Conservation (phyloP, 495 filamentous ascomycete species). For the Sporormia fimetaria region DNA sequence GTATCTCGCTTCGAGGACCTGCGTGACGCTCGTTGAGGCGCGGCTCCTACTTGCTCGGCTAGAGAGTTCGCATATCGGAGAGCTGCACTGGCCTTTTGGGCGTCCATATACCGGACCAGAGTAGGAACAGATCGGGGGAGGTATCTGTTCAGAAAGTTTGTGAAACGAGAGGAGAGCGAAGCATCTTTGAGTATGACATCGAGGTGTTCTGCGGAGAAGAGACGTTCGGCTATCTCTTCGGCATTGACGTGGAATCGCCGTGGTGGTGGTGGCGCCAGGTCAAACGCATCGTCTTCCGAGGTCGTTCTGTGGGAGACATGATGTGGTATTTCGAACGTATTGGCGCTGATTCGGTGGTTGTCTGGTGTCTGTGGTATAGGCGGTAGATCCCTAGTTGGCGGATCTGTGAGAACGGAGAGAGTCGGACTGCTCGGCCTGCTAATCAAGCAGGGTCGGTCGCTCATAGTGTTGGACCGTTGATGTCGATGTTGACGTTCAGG, state of each 20-base stretch:
- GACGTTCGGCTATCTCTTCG: slow-evolving; percentile 25
- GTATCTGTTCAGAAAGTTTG: slow-evolving; percentile 28
- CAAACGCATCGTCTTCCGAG: slow-evolving; percentile 21
- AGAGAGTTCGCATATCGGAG: slow-evolving; percentile 32
- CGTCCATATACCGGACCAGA: slow-evolving; percentile 28
- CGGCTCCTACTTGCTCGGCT: slow-evolving; percentile 23
- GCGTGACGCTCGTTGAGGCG: slow-evolving; percentile 7
- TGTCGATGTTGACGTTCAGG: too few species aligned
- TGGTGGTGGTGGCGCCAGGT: slow-evolving; percentile 31
- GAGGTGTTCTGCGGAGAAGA: slow-evolving; percentile 32
- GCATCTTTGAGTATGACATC: slow-evolving; percentile 29
- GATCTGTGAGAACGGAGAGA: too few species aligned
- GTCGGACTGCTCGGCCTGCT: too few species aligned
- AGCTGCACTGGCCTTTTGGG: slow-evolving; percentile 30
- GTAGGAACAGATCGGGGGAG: slow-evolving; percentile 23
- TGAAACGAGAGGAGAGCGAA: slow-evolving; percentile 19
- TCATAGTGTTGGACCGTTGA: too few species aligned
- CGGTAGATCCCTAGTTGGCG: too few species aligned
- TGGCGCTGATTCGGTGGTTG: too few species aligned
- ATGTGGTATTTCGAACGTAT: too few species aligned
- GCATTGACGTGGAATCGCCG: slow-evolving; percentile 26
- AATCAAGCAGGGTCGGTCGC: too few species aligned
- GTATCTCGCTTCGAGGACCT: slow-evolving; percentile 9
- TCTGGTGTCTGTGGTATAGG: too few species aligned
- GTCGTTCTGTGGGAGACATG: too few species aligned